Percentiles rank a stretch among this genome's conserved stretches.
Conservation (phyloP, 2,329 filamentous ascomycete species). For the Emergomyces orientalis region DNA sequence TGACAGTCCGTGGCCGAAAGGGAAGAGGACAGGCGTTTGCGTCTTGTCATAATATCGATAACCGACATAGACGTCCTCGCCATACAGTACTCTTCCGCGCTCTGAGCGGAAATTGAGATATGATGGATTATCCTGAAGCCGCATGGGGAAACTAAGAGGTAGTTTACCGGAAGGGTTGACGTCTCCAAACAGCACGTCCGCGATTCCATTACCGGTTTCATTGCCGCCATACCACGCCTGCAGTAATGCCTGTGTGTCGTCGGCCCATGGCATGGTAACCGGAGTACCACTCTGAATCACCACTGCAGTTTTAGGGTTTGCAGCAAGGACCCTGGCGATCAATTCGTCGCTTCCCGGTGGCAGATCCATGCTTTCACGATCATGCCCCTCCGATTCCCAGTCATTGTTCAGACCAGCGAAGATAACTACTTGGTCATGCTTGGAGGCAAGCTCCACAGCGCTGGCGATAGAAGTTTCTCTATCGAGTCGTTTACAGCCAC, state of each 20-base stretch:
- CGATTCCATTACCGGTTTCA: constrained; percentile 71
- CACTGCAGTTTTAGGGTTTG: constrained; percentile 60
- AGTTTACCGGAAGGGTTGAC: constrained; percentile 67
- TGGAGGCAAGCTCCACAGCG: constrained; percentile 58
- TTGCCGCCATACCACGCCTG: constrained; percentile 86
- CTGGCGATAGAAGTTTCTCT: constrained; percentile 52
- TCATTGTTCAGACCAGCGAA: constrained; percentile 70
- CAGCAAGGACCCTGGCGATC: constrained; percentile 55
- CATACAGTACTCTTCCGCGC: constrained; percentile 62
- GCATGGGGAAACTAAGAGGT: constrained; percentile 61
- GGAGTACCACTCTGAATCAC: constrained; percentile 72
- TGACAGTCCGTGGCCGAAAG: constrained; percentile 70
- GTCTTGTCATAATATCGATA: constrained; percentile 71
- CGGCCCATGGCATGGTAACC: constrained; percentile 42
- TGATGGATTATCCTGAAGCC: constrained; percentile 60
- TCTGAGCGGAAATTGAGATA: constrained; percentile 67
- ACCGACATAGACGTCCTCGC: constrained; percentile 71
- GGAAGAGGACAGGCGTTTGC: constrained; percentile 57
- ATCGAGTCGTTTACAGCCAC: constrained; percentile 51
- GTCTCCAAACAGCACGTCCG: constrained; percentile 65
- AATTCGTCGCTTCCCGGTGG: constrained; percentile 48
- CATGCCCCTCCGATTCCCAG: constrained; percentile 69
- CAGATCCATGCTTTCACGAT: constrained; percentile 49
- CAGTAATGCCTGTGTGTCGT: constrained; percentile 48
- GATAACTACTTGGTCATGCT: constrained; percentile 67